Base-by-base conservation (phyloP, 805 yeast species). In the Cyberlindnera mycetangii region DNA sequence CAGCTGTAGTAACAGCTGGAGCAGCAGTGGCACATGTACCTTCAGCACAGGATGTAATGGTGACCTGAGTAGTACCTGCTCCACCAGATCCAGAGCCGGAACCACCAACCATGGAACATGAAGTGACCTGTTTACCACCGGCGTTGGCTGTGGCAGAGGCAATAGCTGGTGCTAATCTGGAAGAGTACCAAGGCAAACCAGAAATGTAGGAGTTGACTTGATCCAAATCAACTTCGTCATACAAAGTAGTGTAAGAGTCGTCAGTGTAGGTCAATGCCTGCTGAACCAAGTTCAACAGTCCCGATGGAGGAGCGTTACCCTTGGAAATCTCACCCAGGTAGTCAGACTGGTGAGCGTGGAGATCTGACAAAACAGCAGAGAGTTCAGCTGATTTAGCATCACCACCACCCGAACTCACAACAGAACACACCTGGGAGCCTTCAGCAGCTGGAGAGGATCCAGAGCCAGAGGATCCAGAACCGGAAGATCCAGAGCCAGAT, bases 141-240 rank as follows among this genome's bases (percentile, higher is more conserved):
- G 34, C 32, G 15, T 34, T 41, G 11, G 44, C 41, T 16, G 47
- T 48, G 16, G 43, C 55, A 39, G 55, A 53, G 20, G 45, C 45
- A 39, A 52, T 27, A 5, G 17, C 47, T 1, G 51, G 25, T 5
- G 30, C 32, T 17, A 55, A 30, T 46, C 59, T 49, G 11, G 53
- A 37, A 3, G 55, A 48, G 44, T 51, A 65, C 69, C 69, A 65
- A 48, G 68, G 66, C 31, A 65, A 52, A 24, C 54, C 57, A 21
- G 62, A 53, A 31, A 62, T 52, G 30, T 57, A 54, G 14, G 53
- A 32, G 5, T 55, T 49, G 9, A 64, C 50, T 7, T 33, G 17
- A 14, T 21, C 37, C 15, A 33, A 14, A 27, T 33, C 37, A 20
- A 33, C 37, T 3, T 20, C 17, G 3, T 11, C 25, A 11, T 33